Conservation (phyloP, 2,329 filamentous ascomycete genomes). For the Botryotinia narcissicola region DNA sequence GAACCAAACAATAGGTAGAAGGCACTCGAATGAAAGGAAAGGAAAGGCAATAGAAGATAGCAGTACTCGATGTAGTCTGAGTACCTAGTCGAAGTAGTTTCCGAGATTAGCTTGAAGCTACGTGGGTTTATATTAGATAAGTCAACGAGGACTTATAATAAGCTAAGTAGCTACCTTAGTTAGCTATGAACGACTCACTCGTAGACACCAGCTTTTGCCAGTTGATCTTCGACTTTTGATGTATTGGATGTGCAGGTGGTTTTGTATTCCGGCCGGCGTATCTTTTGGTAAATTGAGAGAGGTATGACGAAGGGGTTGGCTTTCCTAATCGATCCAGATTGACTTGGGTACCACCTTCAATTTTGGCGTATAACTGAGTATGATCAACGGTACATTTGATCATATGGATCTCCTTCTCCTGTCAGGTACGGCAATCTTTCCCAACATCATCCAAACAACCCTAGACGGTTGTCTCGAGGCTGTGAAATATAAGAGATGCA, state of each 20-base stretch:
- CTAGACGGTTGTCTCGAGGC: background rate
- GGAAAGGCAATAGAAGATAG: background rate
- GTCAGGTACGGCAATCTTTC: background rate
- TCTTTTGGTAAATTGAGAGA: background rate
- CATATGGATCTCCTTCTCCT: background rate
- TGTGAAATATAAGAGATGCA: background rate
- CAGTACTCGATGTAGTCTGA: background rate
- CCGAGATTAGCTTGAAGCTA: background rate
- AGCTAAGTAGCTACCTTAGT: background rate
- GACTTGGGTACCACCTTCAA: background rate
- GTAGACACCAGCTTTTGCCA: background rate
- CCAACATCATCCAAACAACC: background rate
- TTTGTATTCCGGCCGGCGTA: background rate
- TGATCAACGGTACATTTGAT: background rate
- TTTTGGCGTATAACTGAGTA: background rate
- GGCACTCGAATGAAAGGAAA: background rate
- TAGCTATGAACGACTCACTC: constrained; percentile 2
- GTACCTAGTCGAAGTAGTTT: background rate
- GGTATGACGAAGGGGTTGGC: background rate
- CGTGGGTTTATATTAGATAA: background rate
- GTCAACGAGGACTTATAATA: background rate
- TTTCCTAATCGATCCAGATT: background rate
- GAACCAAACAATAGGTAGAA: background rate
- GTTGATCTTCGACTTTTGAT: background rate
- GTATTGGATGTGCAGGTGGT: background rate